Evolutionary conservation across 2,329 filamentous ascomycete species (phyloP), one percentile per base, ranked within the genome.

Genomic region (Talaromyces piceae): DNA sequence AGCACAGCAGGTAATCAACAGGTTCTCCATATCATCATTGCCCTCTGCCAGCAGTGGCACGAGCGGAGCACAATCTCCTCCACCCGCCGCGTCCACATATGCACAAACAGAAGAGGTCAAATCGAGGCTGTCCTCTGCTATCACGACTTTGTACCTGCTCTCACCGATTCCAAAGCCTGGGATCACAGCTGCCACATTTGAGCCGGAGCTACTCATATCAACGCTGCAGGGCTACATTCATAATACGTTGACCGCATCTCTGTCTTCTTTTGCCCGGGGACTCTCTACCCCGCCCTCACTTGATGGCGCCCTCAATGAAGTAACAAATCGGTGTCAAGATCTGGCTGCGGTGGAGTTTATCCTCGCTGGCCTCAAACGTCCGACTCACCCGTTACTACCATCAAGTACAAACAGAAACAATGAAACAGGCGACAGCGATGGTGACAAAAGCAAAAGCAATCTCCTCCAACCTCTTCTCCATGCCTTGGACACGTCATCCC

Each of bases 291-390:
- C 97, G 2, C 88, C 91, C 0, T 86, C 80, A 0, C 77, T 97
- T 26, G 91, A 97, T 45, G 81, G 88, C 47, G 86, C 89, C 0
- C 76, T 97, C 1, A 75, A 81, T 13, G 93, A 97, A 61, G 82
- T 95, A 20, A 87, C 87, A 5, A 82, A 84, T 4, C 80, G 88
- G 43, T 96, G 91, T 64, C 91, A 95, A 65, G 95, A 94, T 62
- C 82, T 97, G 33, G 83, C 95, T n/a, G 88, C 89, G 0, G 74
- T 97, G 2, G 89, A 95, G 71, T 74, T 83, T 1, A 79, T 96
- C 2, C 80, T 97, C 5, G 81, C 82, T 46, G 74, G 76, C 3
- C 84, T 81, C 2, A 84, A 82, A 57, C 75, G 84, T 0, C 87
- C 89, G 0, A 41, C 67, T 0, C 88, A 95, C 61, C 85, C 88